Base-by-base conservation (phyloP, 352 stramenopile species). In the Phytophthora pseudosyringae region DNA sequence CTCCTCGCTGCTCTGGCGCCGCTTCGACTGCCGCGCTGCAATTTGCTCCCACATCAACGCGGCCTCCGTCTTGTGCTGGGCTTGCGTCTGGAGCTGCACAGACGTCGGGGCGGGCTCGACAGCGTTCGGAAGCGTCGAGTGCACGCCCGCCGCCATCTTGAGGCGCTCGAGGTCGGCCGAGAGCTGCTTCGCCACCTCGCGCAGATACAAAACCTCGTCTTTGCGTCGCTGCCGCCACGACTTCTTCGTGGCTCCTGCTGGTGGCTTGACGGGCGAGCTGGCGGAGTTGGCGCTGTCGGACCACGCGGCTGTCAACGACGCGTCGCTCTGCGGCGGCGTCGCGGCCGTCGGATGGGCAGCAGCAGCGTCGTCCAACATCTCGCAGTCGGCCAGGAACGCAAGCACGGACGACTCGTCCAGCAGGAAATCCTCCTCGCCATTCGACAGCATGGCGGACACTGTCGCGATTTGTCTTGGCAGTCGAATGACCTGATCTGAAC, bases 161-260 rank as follows among this genome's bases (percentile, higher is more conserved):
- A 50, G 59, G n/a, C 21, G 31, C 9, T 72, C 50, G 5, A 69
- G 52, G 21, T 72, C 45, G 1, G 32, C 9, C 4, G 59, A 67
- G 5, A 72, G 49, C 13, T 69, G 51, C 39, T 69, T 72, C 12
- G 52, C 64, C 7, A 72, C 58, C 9, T 72, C 64, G 2, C 64
- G 32, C 1, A 72, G 51, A 12, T 26, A 32, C 39, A 72, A 29
- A 10, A 72, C 6, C 38, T 72, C 64, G 4, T 69, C 64, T 54
- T 72, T 72, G 31, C 58, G 64, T n/a, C 59, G 58, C 21, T 72
- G 64, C 41, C 64, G 39, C 64, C 64, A 72, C 26, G 58, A 49
- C n/a, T 72, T 72, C 41, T 64, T 72, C 44, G 54, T 50, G 10
- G 29, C 45, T 39, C 8, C 7, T 9, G 16, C 43, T 40, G 21